Conservation (phyloP, 2,329 filamentous ascomycete genomes). For the Colletotrichum sansevieriae region DNA sequence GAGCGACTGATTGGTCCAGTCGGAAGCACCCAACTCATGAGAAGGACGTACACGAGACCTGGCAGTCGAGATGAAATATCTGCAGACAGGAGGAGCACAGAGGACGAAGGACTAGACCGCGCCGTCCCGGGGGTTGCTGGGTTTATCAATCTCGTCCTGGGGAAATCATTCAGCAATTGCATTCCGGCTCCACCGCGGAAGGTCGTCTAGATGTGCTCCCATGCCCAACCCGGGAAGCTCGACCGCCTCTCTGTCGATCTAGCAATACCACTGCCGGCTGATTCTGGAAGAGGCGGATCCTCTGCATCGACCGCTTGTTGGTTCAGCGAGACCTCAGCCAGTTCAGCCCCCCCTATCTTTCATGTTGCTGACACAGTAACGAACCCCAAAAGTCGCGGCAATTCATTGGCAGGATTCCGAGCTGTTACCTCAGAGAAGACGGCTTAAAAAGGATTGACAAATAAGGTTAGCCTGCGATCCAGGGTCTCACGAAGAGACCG, state of each 20-base stretch:
- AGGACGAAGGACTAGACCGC: not conserved
- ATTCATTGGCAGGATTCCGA: not conserved
- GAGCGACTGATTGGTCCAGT: not conserved
- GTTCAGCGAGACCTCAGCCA: constrained; percentile 9
- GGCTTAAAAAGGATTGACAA: constrained; percentile 11
- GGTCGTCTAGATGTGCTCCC: not conserved
- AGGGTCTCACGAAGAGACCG: no score
- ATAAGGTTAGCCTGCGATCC: not conserved
- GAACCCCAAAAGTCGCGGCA: constrained; percentile 6
- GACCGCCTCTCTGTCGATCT: not conserved
- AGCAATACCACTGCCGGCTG: constrained; percentile 23
- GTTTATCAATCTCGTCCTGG: constrained; percentile 33
- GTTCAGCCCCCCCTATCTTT: not conserved
- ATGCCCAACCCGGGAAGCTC: constrained; percentile 8
- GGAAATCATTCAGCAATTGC: constrained; percentile 5
- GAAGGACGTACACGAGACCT: constrained; percentile 1
- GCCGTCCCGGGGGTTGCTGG: constrained; percentile 11
- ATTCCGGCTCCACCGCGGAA: constrained; percentile 7
- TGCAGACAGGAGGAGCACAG: not conserved
- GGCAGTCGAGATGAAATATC: constrained; percentile 5
- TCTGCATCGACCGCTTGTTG: constrained; percentile 13
- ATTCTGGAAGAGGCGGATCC: not conserved
- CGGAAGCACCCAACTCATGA: not conserved
- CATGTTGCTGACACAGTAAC: constrained; percentile 21
- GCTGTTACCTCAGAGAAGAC: not conserved